Evolutionary conservation across 1,284 basidiomycete genomes (phyloP), one percentile per base, ranked within the genome.

Genomic region (Ceratobasidium sp.): DNA sequence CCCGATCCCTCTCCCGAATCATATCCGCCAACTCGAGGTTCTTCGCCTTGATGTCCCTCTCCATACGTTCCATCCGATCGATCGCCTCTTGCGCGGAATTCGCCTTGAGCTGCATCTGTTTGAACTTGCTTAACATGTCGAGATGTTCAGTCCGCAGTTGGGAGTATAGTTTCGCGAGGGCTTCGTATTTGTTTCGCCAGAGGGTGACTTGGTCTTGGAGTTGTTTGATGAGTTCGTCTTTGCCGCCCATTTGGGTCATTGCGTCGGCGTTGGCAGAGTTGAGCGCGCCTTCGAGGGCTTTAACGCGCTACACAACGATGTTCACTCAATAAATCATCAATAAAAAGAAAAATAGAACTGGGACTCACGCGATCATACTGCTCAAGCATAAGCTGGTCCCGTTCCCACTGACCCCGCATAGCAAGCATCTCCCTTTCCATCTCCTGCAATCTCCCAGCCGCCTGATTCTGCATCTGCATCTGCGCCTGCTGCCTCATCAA

Each of bases 181-280:
- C 95, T 83, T 99, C 98, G 84, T 99, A 99, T 84, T 99, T 99
- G 86, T 96, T 97, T 77, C 96, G 92, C 98, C 98, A 99, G 27
- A 98, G 85, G 7, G 91, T 93, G 77, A 98, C 96, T 84, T 99
- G 98, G 81, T 98, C 95, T 83, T 99, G 97, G 15, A 99, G 89
- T 82, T 98, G 96, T 81, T 91, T 92, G 81, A 99, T 96, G 80
- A 99, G 86, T 33, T 99, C 96, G 81, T 99, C 98, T 84, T 99
- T 99, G 64, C 94, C 93, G 72, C 86, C 83, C 85, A 99, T 89
- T 82, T 99, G 98, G 4, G 95, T 92, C 76, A 90, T 90, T 77
- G 98, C 89, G 80, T 97, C 96, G 77, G 88, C 86, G 45, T 89
- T 88, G 77, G 96, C 90, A 73, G 91, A 91, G 72, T 86, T 87